A percentile compares a stretch with the other conserved stretches of the same genome.
Conservation (phyloP, 139 green algal genomes). For the Parachlorella kessleri region DNA sequence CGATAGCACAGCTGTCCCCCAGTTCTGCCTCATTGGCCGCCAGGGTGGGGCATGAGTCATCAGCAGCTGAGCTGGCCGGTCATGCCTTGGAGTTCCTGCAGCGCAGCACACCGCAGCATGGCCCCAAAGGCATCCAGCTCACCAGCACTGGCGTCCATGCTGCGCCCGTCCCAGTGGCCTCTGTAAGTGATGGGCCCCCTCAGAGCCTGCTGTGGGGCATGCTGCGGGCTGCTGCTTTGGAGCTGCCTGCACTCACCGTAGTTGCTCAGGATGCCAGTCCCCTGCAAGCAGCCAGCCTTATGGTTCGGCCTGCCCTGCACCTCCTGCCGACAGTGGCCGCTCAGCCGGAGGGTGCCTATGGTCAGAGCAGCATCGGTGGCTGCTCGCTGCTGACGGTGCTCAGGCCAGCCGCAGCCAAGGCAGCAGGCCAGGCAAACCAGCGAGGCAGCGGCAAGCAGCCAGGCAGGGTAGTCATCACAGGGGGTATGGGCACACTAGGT, state of each 20-base stretch:
- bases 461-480: conserved; percentile 55
- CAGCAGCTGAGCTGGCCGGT: no score
- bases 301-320: neutral
- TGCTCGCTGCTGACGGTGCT: neutral
- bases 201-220: conserved; percentile 39
- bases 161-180: no score
- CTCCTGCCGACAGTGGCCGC: neutral
- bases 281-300: neutral
- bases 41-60: no score
- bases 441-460: neutral
- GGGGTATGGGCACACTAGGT: conserved; percentile 71
- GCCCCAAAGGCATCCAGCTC: neutral
- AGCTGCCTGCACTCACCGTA: neutral
- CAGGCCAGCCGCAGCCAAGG: neutral
- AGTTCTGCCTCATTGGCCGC: no score
- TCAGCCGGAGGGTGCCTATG: neutral
- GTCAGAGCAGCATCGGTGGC: neutral
- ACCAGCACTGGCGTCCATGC: neutral
- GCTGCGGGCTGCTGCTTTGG: conserved; percentile 20
- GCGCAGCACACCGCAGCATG: neutral
- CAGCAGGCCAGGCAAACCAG: neutral
- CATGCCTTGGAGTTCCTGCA: neutral
- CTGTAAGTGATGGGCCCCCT: no score
- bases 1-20: neutral
- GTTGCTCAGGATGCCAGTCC: conserved; percentile 1